phyloP scores from a whole-genome alignment of 768 basidiomycete genomes.

The Termitomyces sp. region DNA sequence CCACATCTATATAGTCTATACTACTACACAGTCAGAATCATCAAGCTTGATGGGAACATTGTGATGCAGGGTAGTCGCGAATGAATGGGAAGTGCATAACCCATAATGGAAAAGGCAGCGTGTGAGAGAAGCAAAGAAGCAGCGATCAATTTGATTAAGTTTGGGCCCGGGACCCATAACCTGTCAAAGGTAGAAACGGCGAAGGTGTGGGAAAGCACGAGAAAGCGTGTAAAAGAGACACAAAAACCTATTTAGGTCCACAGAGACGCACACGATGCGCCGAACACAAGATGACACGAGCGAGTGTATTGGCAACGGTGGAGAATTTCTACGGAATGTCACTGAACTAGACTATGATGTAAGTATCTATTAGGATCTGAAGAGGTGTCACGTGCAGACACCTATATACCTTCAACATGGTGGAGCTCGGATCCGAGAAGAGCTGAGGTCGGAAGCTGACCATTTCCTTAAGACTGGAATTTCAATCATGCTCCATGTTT shows the following conservation, averaged over 20 bases:
- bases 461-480: too few species aligned
- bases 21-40: too few species aligned
- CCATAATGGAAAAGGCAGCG: neutral
- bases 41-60: neutral
- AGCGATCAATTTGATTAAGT: neutral
- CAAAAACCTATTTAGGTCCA: too few species aligned
- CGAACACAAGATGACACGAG: neutral
- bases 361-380: neutral
- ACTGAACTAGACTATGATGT: neutral
- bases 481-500: too few species aligned
- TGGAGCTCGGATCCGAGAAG: too few species aligned
- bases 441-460: too few species aligned
- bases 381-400: too few species aligned
- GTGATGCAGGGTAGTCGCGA: too few species aligned
- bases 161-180: neutral
- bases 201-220: neutral
- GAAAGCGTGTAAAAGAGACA: too few species aligned
- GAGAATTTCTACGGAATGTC: neutral
- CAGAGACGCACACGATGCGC: neutral
- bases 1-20: too few species aligned
- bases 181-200: neutral
- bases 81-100: neutral
- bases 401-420: too few species aligned
- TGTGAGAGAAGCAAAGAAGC: neutral
- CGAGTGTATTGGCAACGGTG: neutral